These are phyloP conservation scores for Xylaria arbuscula DNA, from an alignment of 2,329 filamentous ascomycete genomes.

Conservation along the genomic window DNA sequence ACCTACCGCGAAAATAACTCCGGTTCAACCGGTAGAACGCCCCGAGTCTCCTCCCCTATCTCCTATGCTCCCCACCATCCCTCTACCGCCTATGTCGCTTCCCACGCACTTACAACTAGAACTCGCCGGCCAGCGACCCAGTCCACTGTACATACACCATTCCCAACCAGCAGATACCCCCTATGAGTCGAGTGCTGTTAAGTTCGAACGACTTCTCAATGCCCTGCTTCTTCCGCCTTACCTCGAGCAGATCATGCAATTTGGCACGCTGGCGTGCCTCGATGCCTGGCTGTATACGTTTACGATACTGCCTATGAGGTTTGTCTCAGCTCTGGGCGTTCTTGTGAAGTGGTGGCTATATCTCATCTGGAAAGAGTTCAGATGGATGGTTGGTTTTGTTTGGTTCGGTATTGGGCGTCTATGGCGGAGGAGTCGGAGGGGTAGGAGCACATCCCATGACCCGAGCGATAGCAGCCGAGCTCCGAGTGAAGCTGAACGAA, in stretches of 20 bases:
- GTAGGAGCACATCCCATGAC: conserved; percentile 51
- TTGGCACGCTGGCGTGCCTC: conserved; percentile 89
- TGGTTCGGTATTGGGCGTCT: conserved; percentile 82
- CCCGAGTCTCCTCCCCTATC: conserved; percentile 54
- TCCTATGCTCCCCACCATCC: conserved; percentile 66
- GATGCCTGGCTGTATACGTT: conserved; percentile 98
- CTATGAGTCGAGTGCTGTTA: conserved; percentile 92
- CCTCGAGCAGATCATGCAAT: conserved; percentile 85
- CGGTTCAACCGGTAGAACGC: conserved; percentile 43
- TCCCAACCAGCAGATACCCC: conserved; percentile 69
- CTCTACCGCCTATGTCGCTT: conserved; percentile 73
- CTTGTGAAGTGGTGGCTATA: conserved; percentile 82
- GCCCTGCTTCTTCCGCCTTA: conserved; percentile 84
- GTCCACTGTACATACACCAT: conserved; percentile 73
- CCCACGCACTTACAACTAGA: conserved; percentile 74
- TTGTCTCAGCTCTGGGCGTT: conserved; percentile 81
- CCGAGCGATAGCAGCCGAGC: conserved; percentile 42
- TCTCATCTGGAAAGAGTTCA: conserved; percentile 75
- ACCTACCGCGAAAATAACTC: conserved; percentile 24
- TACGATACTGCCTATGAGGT: conserved; percentile 91
- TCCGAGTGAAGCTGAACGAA: conserved; percentile 54
- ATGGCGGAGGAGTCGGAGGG: conserved; percentile 72
- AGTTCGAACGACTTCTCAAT: conserved; percentile 91
- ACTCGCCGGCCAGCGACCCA: conserved; percentile 70
- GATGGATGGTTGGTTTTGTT: conserved; percentile 79